These are phyloP conservation scores for Boletellus ananas DNA, from an alignment of 768 basidiomycete species.

Conservation along the genomic window DNA sequence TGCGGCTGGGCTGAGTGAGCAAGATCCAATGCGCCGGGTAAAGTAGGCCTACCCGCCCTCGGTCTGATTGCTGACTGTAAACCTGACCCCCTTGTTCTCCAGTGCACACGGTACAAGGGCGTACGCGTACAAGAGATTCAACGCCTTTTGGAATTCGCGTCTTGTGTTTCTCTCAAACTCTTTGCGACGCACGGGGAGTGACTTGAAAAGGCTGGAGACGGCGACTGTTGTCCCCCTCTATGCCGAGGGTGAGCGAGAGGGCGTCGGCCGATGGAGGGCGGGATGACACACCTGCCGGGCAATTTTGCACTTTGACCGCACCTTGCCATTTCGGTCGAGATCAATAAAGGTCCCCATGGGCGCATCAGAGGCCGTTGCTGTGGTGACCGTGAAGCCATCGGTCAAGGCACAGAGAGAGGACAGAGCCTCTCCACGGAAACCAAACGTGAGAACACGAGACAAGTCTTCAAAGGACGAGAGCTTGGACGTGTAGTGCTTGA, in stretches of 20 bases:
- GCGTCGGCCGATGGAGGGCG: not conserved
- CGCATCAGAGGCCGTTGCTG: slow-evolving; percentile 36
- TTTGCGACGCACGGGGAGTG: slow-evolving; percentile 87
- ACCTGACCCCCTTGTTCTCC: slow-evolving; percentile 57
- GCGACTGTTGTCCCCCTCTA: slow-evolving; percentile 86
- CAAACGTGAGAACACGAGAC: slow-evolving; percentile 71
- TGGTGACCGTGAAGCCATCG: slow-evolving; percentile 32
- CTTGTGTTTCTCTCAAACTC: slow-evolving; percentile 88
- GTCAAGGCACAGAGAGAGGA: slow-evolving; percentile 88
- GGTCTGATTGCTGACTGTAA: slow-evolving; percentile 66
- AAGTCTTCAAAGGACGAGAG: slow-evolving; percentile 71
- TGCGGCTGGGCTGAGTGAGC: slow-evolving; percentile 40
- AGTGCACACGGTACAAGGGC: slow-evolving; percentile 76
- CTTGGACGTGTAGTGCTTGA: slow-evolving; percentile 94
- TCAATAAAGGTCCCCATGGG: slow-evolving; percentile 82
- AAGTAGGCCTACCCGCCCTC: slow-evolving; percentile 60
- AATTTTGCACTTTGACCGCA: slow-evolving; percentile 54
- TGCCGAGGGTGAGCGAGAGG: not conserved
- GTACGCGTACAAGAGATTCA: slow-evolving; percentile 82
- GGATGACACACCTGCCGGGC: slow-evolving; percentile 64
- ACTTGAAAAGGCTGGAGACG: slow-evolving; percentile 67
- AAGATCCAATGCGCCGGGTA: not conserved
- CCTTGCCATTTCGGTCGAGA: slow-evolving; percentile 62
- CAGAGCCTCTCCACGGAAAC: slow-evolving; percentile 94
- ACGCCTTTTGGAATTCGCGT: slow-evolving; percentile 82